Evolutionary conservation across 2,329 filamentous ascomycete genomes (phyloP).

Genomic region (Pseudofabraea citricarpa): DNA sequence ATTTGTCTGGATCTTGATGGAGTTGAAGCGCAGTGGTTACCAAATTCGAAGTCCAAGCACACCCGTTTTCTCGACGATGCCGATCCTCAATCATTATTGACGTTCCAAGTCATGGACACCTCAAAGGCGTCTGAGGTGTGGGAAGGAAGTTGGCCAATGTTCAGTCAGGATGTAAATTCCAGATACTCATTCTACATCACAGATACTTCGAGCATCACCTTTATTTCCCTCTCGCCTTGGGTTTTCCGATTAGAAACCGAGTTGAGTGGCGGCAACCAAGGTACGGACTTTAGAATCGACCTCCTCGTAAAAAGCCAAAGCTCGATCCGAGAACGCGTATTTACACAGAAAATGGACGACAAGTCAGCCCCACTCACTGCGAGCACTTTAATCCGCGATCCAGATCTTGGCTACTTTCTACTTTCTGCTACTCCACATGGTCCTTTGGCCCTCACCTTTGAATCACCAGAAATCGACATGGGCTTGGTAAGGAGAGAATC

Average conservation of each 20-base stretch:
- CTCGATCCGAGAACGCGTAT: constrained; percentile 50
- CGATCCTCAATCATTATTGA: constrained; percentile 46
- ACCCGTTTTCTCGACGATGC: constrained; percentile 33
- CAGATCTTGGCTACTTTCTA: constrained; percentile 60
- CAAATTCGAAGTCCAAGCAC: constrained; percentile 44
- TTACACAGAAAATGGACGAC: constrained; percentile 45
- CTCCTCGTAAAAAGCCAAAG: constrained; percentile 55
- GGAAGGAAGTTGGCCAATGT: constrained; percentile 57
- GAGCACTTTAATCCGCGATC: constrained; percentile 49
- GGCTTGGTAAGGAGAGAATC: constrained; percentile 40
- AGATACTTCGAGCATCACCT: constrained; percentile 54
- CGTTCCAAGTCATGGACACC: constrained; percentile 59
- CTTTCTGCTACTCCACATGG: constrained; percentile 55
- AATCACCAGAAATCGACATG: constrained; percentile 48
- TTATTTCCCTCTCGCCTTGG: constrained; percentile 57
- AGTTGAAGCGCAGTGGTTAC: constrained; percentile 62
- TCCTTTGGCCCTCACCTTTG: constrained; percentile 54
- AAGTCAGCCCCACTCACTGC: constrained; percentile 45
- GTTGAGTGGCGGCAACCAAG: constrained; percentile 50
- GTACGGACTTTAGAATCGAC: constrained; percentile 57
- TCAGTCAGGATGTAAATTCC: constrained; percentile 56
- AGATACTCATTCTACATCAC: constrained; percentile 61
- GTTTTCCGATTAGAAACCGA: constrained; percentile 60
- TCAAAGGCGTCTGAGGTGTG: constrained; percentile 49
- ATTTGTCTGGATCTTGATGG: constrained; percentile 58